Percentiles rank a stretch among this genome's conserved stretches.
phyloP scores from a whole-genome alignment of 306 rosid species.

The Quercus variabilis region DNA sequence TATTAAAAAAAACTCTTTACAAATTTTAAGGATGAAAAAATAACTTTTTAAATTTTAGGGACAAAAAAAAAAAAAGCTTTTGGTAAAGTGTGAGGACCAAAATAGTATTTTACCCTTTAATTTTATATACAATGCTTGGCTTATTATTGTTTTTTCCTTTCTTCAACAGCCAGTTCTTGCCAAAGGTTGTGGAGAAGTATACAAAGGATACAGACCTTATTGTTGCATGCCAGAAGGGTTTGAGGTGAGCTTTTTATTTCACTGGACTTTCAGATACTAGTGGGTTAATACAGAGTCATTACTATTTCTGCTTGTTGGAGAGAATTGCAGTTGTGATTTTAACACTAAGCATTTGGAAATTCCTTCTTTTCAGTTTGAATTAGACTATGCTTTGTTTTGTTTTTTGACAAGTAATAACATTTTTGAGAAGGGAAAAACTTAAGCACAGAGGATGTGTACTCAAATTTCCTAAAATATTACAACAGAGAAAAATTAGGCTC shows the following conservation, averaged over 20 bases:
- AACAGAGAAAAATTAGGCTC: too few relatives aligned
- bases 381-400: too few relatives aligned
- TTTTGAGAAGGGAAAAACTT: too few relatives aligned
- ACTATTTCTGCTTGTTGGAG: background rate
- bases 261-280: constrained; percentile 11
- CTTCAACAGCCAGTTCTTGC: constrained; percentile 61
- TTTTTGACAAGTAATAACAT: too few relatives aligned
- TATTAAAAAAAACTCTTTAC: too few relatives aligned
- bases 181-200: constrained; percentile 73
- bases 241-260: constrained; percentile 51
- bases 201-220: constrained; percentile 78
- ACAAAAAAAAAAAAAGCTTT: too few relatives aligned
- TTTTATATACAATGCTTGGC: constrained; percentile 9
- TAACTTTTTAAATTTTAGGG: too few relatives aligned
- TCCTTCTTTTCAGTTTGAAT: constrained; percentile 1
- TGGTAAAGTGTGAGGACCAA: too few relatives aligned
- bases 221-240: constrained; percentile 90
- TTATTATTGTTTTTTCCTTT: constrained; percentile 17
- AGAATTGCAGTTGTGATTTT: constrained; percentile 7
- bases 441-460: too few relatives aligned
- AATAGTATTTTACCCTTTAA: background rate
- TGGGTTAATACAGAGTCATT: constrained; percentile 1
- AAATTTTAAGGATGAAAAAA: too few relatives aligned
- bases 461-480: too few relatives aligned
- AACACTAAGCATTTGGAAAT: constrained; percentile 16